phyloP scores from a whole-genome alignment of 2,329 filamentous ascomycete genomes.

The Bimuria novae-zelandiae region DNA sequence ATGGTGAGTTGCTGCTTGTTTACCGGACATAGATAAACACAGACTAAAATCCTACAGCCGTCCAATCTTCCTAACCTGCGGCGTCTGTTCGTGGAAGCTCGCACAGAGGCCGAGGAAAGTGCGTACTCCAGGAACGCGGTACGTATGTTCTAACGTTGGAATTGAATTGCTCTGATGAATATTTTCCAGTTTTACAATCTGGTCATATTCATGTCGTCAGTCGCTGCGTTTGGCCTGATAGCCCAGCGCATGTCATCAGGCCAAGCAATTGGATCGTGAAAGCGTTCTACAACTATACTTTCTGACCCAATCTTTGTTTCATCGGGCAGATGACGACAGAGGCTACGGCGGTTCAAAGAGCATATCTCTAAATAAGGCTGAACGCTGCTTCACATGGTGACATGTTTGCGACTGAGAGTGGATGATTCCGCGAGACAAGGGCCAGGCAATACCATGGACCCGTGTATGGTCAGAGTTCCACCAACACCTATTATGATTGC shows the following conservation, averaged over 20 bases:
- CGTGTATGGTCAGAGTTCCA: not conserved
- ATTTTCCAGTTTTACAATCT: conserved; percentile 87
- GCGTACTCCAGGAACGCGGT: conserved; percentile 93
- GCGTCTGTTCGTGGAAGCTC: conserved; percentile 90
- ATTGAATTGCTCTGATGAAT: conserved; percentile 1
- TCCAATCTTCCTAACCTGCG: conserved; percentile 92
- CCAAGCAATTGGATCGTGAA: conserved; percentile 18
- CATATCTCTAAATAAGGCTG: no score
- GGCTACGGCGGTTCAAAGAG: no score
- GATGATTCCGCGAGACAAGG: no score
- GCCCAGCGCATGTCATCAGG: conserved; percentile 75
- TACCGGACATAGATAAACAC: not conserved
- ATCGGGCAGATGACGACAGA: no score
- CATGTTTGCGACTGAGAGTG: no score
- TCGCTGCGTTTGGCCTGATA: conserved; percentile 90
- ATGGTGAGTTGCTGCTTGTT: not conserved
- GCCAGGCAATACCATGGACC: not conserved
- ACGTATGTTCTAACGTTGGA: conserved; percentile 40
- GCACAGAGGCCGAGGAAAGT: conserved; percentile 91
- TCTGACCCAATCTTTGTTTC: no score
- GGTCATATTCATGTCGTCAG: conserved; percentile 93
- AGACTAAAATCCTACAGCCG: conserved; percentile 48
- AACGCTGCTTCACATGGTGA: no score
- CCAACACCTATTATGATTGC: not conserved
- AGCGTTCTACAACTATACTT: not conserved